Conservation (phyloP, 1,284 basidiomycete species). For the Tetrapyrgos nigripes region DNA sequence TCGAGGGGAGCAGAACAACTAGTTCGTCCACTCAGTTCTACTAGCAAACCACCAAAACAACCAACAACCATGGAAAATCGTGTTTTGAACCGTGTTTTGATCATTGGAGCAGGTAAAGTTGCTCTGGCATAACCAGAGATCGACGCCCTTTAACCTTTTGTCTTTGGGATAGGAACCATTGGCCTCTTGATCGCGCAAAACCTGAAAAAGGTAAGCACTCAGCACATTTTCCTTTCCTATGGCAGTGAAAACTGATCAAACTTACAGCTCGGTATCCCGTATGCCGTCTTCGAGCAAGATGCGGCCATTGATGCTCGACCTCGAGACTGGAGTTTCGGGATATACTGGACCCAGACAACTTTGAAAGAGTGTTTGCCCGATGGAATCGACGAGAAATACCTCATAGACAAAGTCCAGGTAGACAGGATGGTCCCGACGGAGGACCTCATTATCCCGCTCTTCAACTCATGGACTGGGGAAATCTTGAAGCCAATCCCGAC, state of each 20-base stretch:
- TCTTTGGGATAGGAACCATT: not conserved
- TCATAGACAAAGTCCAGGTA: not conserved
- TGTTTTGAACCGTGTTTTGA: too few species aligned
- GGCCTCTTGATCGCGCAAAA: constrained; percentile 4
- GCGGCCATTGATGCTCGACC: constrained; percentile 3
- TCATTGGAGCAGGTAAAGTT: not conserved
- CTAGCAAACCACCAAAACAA: too few species aligned
- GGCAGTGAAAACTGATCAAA: not conserved
- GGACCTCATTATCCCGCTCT: constrained; percentile 1
- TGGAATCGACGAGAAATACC: not conserved
- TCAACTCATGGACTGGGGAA: constrained; percentile 5
- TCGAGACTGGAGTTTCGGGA: constrained; percentile 8
- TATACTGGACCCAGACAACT: constrained; percentile 7
- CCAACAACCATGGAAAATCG: too few species aligned
- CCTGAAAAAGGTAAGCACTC: constrained; percentile 12
- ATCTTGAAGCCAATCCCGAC: not conserved
- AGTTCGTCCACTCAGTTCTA: too few species aligned
- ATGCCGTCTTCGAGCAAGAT: constrained; percentile 7
- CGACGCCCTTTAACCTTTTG: too few species aligned
- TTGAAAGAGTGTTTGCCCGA: constrained; percentile 1
- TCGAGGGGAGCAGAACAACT: too few species aligned
- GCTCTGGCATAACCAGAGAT: too few species aligned
- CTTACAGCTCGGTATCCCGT: constrained; percentile 1
- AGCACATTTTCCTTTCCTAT: not conserved
- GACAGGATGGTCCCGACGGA: not conserved